phyloP scores from a whole-genome alignment of 2,329 filamentous ascomycete genomes.

The Colletotrichum kahawae region DNA sequence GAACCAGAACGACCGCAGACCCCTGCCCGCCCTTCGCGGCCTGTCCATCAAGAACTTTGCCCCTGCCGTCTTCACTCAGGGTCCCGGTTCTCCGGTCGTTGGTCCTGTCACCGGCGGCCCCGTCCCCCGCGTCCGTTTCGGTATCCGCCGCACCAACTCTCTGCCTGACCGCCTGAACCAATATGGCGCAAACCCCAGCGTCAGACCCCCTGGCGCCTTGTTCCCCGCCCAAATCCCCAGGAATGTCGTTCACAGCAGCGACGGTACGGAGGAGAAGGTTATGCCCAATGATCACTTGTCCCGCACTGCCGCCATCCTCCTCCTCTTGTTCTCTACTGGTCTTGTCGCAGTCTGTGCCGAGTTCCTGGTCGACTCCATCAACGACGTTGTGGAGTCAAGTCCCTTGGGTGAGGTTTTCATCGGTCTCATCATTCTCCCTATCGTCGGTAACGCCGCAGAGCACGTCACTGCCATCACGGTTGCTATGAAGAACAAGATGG shows the following conservation, averaged over 20 bases:
- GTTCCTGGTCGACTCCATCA: constrained; percentile 72
- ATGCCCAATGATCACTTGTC: constrained; percentile 52
- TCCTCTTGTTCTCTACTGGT: constrained; percentile 67
- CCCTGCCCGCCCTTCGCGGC: constrained; percentile 61
- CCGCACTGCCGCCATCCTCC: constrained; percentile 61
- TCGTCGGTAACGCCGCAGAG: constrained; percentile 76
- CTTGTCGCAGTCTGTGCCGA: constrained; percentile 73
- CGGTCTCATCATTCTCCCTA: constrained; percentile 73
- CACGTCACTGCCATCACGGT: constrained; percentile 75
- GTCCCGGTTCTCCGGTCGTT: constrained; percentile 24
- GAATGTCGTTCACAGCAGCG: constrained; percentile 35
- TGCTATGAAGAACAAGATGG: constrained; percentile 78
- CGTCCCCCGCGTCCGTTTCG: constrained; percentile 63
- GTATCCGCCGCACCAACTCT: constrained; percentile 76
- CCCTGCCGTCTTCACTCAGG: constrained; percentile 68
- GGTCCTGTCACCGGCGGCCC: constrained; percentile 39
- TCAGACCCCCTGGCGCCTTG: constrained; percentile 55
- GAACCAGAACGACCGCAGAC: constrained; percentile 34
- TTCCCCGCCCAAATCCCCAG: constrained; percentile 52
- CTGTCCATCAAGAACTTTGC: constrained; percentile 72
- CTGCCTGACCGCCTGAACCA: constrained; percentile 71
- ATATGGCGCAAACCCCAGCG: constrained; percentile 24
- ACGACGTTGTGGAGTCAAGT: constrained; percentile 62
- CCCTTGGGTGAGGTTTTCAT: constrained; percentile 71
- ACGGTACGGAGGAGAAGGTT: constrained; percentile 32